Base-by-base conservation (phyloP, 768 basidiomycete genomes). In the Trichaptum fuscoviolaceum region DNA sequence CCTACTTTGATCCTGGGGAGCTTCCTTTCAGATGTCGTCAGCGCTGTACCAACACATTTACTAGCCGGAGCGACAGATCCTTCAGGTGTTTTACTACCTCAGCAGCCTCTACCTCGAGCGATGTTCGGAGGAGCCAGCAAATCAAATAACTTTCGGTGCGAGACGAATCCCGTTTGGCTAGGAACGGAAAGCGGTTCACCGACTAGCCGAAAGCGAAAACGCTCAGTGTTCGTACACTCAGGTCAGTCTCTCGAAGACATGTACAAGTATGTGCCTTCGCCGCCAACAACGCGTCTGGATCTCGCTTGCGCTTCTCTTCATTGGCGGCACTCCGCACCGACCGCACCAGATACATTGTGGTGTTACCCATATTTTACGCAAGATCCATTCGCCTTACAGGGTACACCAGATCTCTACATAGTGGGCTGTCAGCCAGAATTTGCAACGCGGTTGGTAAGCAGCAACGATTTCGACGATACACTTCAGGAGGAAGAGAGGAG, bases 261-360 rank as follows among this genome's bases (percentile, higher is more conserved):
- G 79, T 94, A 87, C 84, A 96, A 94, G 75, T 99, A 99, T 77
- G 80, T 99, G 57, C 83, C 85, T 12, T 83, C 86, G 8, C 88
- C 87, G 7, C 86, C 87, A 7, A 82, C 85, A 66, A 90, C 90
- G n/a, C 83, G 90, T 57, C 74, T 96, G 35, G 84, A 85, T 2
- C 82, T 98, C 67, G 84, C 93, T 10, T 84, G 88, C 72, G 81
- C 89, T 57, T 96, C 95, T 12, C 81, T 99, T 35, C 85, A 83
- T 71, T 99, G 96, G 97, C 82, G 95, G 66, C 96, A 99, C 78
- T 87, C 97, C 75, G 95, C 97, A n/a, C 97, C 97, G 3, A 99
- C 97, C 8, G 96, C 96, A 26, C 97, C 97, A 27, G 97, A 99
- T 77, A 99, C 97, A 0, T 83, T 99, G 3, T 98, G 95, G 95